A percentile compares a stretch with the other conserved stretches of the same genome.
Evolutionary conservation across 2,329 filamentous ascomycete genomes (phyloP).

Genomic region (Ceratocystis harringtonii): DNA sequence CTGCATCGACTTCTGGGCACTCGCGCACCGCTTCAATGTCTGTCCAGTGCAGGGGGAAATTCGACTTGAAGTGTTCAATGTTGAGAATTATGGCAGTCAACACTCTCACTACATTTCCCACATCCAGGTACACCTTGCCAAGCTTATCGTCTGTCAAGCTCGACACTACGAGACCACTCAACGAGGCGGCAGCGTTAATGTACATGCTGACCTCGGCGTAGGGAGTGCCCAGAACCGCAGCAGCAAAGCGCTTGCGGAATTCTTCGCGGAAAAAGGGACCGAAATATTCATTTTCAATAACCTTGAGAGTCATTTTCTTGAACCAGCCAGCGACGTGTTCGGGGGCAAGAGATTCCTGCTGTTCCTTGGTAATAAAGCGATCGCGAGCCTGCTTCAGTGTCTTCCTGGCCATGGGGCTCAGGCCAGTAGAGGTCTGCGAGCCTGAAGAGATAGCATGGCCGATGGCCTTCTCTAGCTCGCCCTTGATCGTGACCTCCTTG

Average conservation of each 20-base stretch:
- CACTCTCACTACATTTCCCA: constrained; percentile 57
- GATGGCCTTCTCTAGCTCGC: constrained; percentile 33
- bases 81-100: constrained; percentile 54
- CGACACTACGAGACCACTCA: constrained; percentile 53
- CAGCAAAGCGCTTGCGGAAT: constrained; percentile 48
- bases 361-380: constrained; percentile 36
- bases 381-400: constrained; percentile 34
- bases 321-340: constrained; percentile 36
- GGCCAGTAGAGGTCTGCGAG: constrained; percentile 32
- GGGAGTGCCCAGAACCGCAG: constrained; percentile 58
- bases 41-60: constrained; percentile 58
- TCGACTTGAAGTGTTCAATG: constrained; percentile 50
- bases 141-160: constrained; percentile 69
- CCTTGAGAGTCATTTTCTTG: constrained; percentile 31
- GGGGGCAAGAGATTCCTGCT: constrained; percentile 38
- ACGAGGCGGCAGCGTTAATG: constrained; percentile 53
- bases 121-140: constrained; percentile 72
- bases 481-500: constrained; percentile 27
- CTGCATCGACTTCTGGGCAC: constrained; percentile 52
- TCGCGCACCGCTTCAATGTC: constrained; percentile 47
- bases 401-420: constrained; percentile 38
- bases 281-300: constrained; percentile 37
- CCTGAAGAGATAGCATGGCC: constrained; percentile 32
- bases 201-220: constrained; percentile 55
- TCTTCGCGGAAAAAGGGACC: constrained; percentile 57